Conservation (phyloP, 139 green algal species). For the Deuterostichococcus epilithicus region DNA sequence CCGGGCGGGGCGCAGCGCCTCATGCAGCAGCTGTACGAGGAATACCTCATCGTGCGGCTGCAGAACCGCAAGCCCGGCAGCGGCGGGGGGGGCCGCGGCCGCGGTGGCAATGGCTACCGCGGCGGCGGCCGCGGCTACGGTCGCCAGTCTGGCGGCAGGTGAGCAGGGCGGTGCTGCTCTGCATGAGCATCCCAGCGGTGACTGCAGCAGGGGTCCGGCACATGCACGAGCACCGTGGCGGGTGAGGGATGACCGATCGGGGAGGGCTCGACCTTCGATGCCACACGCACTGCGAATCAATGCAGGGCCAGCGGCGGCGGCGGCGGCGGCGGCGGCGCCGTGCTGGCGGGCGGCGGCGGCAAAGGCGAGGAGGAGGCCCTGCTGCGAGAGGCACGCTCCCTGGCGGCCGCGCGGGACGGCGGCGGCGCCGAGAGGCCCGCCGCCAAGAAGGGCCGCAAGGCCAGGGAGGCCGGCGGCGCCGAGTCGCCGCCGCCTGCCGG, state of each 20-base stretch:
- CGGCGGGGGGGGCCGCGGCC: neutral
- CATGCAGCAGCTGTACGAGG: conserved; percentile 46
- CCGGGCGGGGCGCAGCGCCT: conserved; percentile 25
- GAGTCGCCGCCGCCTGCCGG: neutral
- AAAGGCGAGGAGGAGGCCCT: conserved; percentile 19
- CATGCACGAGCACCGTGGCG: no score
- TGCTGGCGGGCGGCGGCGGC: neutral
- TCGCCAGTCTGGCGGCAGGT: neutral
- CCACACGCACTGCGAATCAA: neutral
- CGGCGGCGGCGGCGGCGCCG: neutral
- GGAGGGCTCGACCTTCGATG: no score
- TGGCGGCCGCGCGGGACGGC: neutral
- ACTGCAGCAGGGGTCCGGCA: neutral
- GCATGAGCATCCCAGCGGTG: no score
- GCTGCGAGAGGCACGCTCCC: conserved; percentile 11
- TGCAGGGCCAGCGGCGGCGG: neutral
- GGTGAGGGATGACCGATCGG: no score
- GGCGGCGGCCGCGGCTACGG: conserved; percentile 18
- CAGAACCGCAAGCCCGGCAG: conserved; percentile 17
- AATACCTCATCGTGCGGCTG: conserved; percentile 48
- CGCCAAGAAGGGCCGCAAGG: neutral
- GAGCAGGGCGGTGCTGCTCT: no score
- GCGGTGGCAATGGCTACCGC: conserved; percentile 11
- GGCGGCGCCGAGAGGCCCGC: neutral
- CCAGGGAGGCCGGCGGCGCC: neutral